These are phyloP conservation scores for Clarkia xantiana DNA, from an alignment of 345 rosid genomes.

Conservation along the genomic window DNA sequence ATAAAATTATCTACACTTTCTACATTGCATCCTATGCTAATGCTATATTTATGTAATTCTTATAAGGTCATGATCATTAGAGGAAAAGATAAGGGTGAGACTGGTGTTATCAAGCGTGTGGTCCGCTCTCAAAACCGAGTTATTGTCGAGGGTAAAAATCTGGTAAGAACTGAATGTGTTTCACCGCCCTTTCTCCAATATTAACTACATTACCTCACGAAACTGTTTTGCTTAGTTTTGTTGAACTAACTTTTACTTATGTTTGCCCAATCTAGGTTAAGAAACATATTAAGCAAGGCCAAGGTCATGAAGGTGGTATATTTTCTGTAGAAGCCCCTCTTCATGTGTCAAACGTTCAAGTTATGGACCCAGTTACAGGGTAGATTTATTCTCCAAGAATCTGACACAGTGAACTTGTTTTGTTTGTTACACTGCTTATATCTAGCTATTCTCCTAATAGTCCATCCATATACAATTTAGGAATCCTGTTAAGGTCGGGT, in stretches of 20 bases:
- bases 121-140: constrained; percentile 80
- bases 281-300: constrained; percentile 79
- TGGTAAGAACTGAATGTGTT: constrained; percentile 24
- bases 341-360: constrained; percentile 91
- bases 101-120: constrained; percentile 59
- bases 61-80: constrained; percentile 66
- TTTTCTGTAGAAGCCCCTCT: constrained; percentile 92
- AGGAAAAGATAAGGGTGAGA: constrained; percentile 84
- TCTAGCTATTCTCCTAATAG: too few species aligned
- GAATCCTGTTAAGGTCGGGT: constrained; percentile 79
- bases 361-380: constrained; percentile 90
- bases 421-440: not conserved
- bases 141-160: constrained; percentile 79
- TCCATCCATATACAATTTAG: constrained; percentile 20
- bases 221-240: not conserved
- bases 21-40: not conserved
- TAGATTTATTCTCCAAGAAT: constrained; percentile 10
- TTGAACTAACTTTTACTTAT: not conserved
- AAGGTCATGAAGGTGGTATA: constrained; percentile 92
- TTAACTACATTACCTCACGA: not conserved
- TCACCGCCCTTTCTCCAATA: not conserved
- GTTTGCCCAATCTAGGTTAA: constrained; percentile 38
- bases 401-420: not conserved
- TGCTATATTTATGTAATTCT: constrained; percentile 1
- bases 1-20: not conserved